phyloP scores from a whole-genome alignment of 2,329 filamentous ascomycete species.

The Paracamarosporium sp. region DNA sequence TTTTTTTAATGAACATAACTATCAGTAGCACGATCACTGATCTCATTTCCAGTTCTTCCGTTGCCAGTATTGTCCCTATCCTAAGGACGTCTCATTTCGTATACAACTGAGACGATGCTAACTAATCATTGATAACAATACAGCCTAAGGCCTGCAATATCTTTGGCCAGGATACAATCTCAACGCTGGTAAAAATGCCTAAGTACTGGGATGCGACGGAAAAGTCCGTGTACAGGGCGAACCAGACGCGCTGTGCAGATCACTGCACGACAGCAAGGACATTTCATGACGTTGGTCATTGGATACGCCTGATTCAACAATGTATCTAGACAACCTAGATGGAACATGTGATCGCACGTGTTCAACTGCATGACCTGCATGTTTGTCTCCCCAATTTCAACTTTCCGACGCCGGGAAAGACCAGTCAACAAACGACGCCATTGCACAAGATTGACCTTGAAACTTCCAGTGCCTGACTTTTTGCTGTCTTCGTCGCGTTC shows the following conservation, averaged over 20 bases:
- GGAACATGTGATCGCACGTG: neutral
- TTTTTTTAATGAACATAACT: too few relatives aligned
- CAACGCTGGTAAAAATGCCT: neutral
- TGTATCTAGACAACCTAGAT: neutral
- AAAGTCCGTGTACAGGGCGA: neutral
- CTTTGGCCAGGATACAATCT: too few relatives aligned
- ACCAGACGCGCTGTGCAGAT: neutral
- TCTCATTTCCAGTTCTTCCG: too few relatives aligned
- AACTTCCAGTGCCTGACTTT: neutral
- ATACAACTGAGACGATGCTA: too few relatives aligned
- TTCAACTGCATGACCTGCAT: neutral
- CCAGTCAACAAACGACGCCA: neutral
- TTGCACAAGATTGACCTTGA: neutral
- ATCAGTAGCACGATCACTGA: too few relatives aligned
- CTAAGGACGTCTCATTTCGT: too few relatives aligned
- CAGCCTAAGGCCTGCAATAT: too few relatives aligned
- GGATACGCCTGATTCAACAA: neutral
- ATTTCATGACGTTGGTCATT: neutral
- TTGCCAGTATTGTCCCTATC: too few relatives aligned
- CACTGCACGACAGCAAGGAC: neutral
- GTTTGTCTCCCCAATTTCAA: too few relatives aligned
- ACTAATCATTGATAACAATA: too few relatives aligned
- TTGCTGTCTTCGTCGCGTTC: neutral
- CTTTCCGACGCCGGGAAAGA: neutral
- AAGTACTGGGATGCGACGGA: neutral